A percentile compares a stretch with the other conserved stretches of the same genome.
Conservation (phyloP, 805 yeast genomes). For the Candida xiaguanensis region DNA sequence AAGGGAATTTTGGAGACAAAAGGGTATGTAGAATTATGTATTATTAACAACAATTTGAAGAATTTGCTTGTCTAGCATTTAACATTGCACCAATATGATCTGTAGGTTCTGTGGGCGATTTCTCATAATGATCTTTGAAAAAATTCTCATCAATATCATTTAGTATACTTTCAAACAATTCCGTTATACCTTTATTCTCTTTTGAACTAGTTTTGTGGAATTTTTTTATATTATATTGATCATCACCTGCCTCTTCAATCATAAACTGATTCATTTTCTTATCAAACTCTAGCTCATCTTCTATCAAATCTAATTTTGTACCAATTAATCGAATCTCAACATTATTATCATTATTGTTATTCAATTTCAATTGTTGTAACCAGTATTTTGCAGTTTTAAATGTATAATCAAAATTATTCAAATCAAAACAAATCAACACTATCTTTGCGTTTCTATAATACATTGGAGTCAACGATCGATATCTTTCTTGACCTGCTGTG, state of each 20-base stretch:
- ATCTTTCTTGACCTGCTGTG: conserved; percentile 83
- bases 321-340: conserved; percentile 58
- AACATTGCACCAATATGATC: conserved; percentile 11
- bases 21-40: conserved; percentile 21
- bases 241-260: conserved; percentile 11
- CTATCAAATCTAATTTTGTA: conserved; percentile 69
- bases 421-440: conserved; percentile 86
- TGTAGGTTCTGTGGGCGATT: background rate
- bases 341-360: conserved; percentile 19
- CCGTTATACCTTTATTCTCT: conserved; percentile 56
- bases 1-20: conserved; percentile 41
- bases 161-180: conserved; percentile 29
- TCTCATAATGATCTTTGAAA: conserved; percentile 20
- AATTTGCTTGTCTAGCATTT: conserved; percentile 8
- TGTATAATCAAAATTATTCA: conserved; percentile 45
- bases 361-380: conserved; percentile 69
- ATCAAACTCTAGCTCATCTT: conserved; percentile 9
- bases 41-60: conserved; percentile 11
- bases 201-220: conserved; percentile 62
- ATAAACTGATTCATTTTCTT: conserved; percentile 1
- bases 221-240: conserved; percentile 16
- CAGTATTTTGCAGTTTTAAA: conserved; percentile 79
- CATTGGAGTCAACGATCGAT: conserved; percentile 77
- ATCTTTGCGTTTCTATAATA: conserved; percentile 66
- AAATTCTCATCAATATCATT: conserved; percentile 27